Percentiles rank a stretch among this genome's conserved stretches.
phyloP scores from a whole-genome alignment of 805 yeast species.

The Pichia paraexigua region DNA sequence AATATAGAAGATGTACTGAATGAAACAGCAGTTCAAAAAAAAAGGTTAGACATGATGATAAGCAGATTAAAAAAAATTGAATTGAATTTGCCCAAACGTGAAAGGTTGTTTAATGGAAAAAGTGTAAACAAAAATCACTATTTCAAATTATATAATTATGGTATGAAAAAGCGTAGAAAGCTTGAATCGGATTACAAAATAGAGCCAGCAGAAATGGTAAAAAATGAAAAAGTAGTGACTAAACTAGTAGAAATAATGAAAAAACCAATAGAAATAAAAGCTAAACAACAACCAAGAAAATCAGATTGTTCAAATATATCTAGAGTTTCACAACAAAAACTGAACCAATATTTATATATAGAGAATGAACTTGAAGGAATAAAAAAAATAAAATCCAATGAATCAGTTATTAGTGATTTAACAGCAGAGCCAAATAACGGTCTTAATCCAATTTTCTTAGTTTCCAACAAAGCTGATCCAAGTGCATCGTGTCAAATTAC shows the following conservation, averaged over 20 bases:
- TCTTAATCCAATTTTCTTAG: conserved; percentile 1
- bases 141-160: conserved; percentile 30
- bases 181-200: conserved; percentile 1
- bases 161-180: conserved; percentile 18
- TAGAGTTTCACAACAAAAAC: conserved; percentile 13
- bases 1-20: conserved; percentile 3
- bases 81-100: conserved; percentile 27
- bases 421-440: not conserved
- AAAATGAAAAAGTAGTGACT: not conserved
- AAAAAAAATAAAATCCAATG: conserved; percentile 8
- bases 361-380: conserved; percentile 23
- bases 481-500: conserved; percentile 14
- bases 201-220: not conserved
- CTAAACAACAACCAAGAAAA: not conserved
- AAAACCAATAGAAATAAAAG: not conserved
- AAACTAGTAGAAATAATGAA: not conserved
- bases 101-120: conserved; percentile 29
- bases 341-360: conserved; percentile 21
- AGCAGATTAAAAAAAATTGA: conserved; percentile 30
- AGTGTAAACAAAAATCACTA: conserved; percentile 38
- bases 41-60: conserved; percentile 20
- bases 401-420: not conserved
- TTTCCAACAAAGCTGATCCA: conserved; percentile 3
- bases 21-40: conserved; percentile 11
- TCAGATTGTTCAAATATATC: conserved; percentile 3